Evolutionary conservation across 371 early-diverging fungal species (phyloP), one percentile per base, ranked within the genome.

Genomic region (Mucor ambiguus): DNA sequence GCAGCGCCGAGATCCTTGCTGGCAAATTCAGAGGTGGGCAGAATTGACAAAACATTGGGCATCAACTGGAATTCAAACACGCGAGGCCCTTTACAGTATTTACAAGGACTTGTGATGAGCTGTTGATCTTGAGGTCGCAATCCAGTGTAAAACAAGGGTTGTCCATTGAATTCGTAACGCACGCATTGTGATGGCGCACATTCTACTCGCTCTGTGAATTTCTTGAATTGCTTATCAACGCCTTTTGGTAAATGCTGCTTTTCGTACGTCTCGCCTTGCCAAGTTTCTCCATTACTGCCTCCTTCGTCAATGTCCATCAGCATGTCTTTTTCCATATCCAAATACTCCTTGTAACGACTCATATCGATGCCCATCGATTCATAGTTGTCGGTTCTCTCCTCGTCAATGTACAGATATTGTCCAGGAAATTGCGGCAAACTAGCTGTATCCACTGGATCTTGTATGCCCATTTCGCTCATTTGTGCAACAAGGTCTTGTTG

Each of bases 11-110:
- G 75, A 16, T 77, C 77, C 18, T 57, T 64, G 35, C 43, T 46
- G 6, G 84, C 80, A 60, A 67, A 72, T 22, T 85, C 77, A 0
- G 77, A 69, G 6, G 77, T 81, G 18, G 81, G 87, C 24, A 96
- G 85, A 22, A 92, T 62, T 0, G 89, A 85, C 38, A 97, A 73
- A 18, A 92, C 68, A 60, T 89, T 89, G 1, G 98, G 97, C 96
- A 97, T 96, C 61, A 97, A 69, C 70, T 97, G 97, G 61, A 90
- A 88, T 76, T 97, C 97, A 75, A 94, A 97, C 9, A 86, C 85
- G n/a, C 96, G 85, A n/a, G 79, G 82, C 4, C 83, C 85, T 4
- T 82, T 78, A 67, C 98, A 97, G n/a, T 73, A 73, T 9, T 70
- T 71, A 71, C 97, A 97, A 38, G 60, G 6, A 85, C 89, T 63